Percentiles rank a stretch among this genome's conserved stretches.
Evolutionary conservation across 192 early-diverging fungal species (phyloP).

Genomic region (Spizellomyces sp.): DNA sequence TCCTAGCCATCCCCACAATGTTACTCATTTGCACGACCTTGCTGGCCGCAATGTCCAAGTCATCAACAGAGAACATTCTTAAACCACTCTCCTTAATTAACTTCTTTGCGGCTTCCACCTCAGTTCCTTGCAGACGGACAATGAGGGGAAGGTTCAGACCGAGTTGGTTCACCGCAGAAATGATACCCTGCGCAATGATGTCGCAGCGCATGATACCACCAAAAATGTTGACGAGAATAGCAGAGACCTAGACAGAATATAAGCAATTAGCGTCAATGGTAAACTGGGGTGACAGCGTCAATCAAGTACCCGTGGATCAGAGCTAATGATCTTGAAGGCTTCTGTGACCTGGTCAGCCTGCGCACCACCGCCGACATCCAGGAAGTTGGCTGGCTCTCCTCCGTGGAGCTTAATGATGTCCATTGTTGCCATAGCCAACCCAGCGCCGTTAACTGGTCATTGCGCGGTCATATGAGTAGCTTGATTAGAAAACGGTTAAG

Average conservation of each 20-base stretch:
- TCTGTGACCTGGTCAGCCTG: slow-evolving; percentile 94
- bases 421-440: slow-evolving; percentile 99
- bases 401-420: slow-evolving; percentile 99
- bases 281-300: not conserved
- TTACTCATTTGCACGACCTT: slow-evolving; percentile 85
- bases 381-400: slow-evolving; percentile 98
- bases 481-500: not conserved
- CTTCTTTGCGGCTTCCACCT: slow-evolving; percentile 89
- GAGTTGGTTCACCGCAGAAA: slow-evolving; percentile 89
- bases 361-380: slow-evolving; percentile 98
- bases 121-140: slow-evolving; percentile 91
- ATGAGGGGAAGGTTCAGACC: slow-evolving; percentile 93
- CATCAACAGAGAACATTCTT: slow-evolving; percentile 90
- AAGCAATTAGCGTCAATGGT: not conserved
- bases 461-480: not conserved
- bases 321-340: slow-evolving; percentile 99
- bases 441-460: slow-evolving; percentile 88
- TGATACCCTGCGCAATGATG: slow-evolving; percentile 97
- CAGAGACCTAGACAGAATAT: slow-evolving; percentile 59
- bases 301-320: slow-evolving; percentile 76
- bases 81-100: slow-evolving; percentile 90
- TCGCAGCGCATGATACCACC: slow-evolving; percentile 99
- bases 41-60: slow-evolving; percentile 91
- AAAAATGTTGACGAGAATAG: slow-evolving; percentile 99
- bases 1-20: slow-evolving; percentile 76